These are phyloP conservation scores for Mucor velutinosus DNA, from an alignment of 371 early-diverging fungal species.

Conservation along the genomic window DNA sequence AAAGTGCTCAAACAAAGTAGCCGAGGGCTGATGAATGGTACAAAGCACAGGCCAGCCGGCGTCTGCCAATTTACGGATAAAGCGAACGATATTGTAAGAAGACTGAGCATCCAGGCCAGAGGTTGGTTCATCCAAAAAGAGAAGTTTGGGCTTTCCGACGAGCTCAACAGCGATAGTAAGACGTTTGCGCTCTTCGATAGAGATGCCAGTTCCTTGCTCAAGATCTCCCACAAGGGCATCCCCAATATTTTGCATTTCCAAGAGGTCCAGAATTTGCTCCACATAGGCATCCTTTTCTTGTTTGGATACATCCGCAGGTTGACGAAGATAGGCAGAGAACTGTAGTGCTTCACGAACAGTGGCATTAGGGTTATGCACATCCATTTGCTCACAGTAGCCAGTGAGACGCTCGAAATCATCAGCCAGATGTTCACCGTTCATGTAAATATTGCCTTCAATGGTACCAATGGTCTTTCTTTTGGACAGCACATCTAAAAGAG, in stretches of 20 bases:
- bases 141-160: conserved; percentile 72
- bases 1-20: conserved; percentile 79
- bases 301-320: conserved; percentile 58
- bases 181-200: conserved; percentile 67
- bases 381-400: conserved; percentile 87
- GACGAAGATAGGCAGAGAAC: conserved; percentile 74
- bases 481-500: conserved; percentile 83
- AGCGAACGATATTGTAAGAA: conserved; percentile 72
- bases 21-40: conserved; percentile 89
- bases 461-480: conserved; percentile 80
- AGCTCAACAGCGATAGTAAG: conserved; percentile 73
- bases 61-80: conserved; percentile 74
- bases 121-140: conserved; percentile 89
- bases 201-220: conserved; percentile 60
- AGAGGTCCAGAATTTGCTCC: conserved; percentile 64
- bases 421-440: conserved; percentile 56
- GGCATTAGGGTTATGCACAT: conserved; percentile 69
- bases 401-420: conserved; percentile 72
- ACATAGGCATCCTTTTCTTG: too few relatives aligned
- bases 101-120: conserved; percentile 74
- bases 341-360: conserved; percentile 72
- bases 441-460: conserved; percentile 68
- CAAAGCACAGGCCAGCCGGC: too few relatives aligned
- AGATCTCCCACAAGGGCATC: conserved; percentile 64
- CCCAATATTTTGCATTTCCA: conserved; percentile 66